phyloP scores from a whole-genome alignment of 2,329 filamentous ascomycete genomes.

The Hypoxylon sp. region DNA sequence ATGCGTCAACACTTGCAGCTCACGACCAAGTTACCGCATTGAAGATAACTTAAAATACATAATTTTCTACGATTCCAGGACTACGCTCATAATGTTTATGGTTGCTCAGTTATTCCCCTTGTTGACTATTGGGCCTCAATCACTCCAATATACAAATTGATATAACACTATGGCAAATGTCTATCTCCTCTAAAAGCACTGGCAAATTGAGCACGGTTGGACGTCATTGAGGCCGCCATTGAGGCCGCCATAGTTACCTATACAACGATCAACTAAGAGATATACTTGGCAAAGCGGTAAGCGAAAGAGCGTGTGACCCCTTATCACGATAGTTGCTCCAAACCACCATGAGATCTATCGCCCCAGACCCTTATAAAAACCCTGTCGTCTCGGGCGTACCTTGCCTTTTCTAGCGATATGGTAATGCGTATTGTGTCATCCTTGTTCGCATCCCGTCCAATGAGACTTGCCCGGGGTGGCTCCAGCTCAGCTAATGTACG shows the following conservation, averaged over 20 bases:
- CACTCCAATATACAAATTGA: too few species aligned
- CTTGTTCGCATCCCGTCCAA: neutral
- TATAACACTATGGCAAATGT: too few species aligned
- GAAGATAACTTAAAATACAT: neutral
- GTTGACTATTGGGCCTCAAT: too few species aligned
- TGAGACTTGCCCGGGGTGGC: neutral
- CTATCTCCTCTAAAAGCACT: too few species aligned
- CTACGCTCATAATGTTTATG: neutral
- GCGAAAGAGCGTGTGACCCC: neutral
- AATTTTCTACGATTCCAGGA: neutral
- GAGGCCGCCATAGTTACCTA: too few species aligned
- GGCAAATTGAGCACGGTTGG: too few species aligned
- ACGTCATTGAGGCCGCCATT: too few species aligned
- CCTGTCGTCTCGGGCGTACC: neutral
- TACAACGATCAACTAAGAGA: neutral
- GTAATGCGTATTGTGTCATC: conserved; percentile 7
- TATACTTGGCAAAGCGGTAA: neutral
- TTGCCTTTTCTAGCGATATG: conserved; percentile 11
- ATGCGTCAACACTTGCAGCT: neutral
- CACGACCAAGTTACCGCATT: neutral
- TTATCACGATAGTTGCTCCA: neutral
- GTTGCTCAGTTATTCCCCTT: too few species aligned
- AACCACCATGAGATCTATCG: conserved; percentile 1
- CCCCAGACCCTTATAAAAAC: neutral
- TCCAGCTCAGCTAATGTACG: neutral